Evolutionary conservation across 176 grass and related monocot genomes (phyloP).

Genomic region (Eleusine coracana): DNA sequence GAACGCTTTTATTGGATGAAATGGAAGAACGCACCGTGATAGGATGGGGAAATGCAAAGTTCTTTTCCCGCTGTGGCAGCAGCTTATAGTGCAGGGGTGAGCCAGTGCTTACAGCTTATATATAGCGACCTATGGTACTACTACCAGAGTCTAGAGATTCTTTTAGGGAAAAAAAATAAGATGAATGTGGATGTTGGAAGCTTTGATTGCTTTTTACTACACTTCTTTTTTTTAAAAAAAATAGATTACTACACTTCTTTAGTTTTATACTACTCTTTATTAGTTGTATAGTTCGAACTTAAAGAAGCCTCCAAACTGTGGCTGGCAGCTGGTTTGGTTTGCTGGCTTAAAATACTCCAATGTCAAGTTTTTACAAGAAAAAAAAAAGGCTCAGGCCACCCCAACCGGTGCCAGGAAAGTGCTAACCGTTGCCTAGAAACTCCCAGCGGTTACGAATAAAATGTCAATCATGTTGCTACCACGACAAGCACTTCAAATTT

Average conservation of each 20-base stretch:
- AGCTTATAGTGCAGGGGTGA: too few relatives aligned
- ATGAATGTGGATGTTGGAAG: too few relatives aligned
- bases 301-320: not conserved
- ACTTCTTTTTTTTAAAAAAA: too few relatives aligned
- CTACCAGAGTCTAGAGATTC: not conserved
- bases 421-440: not conserved
- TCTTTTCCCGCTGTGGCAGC: not conserved
- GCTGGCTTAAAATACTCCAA: not conserved
- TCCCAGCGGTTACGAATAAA: not conserved
- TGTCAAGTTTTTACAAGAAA: not conserved
- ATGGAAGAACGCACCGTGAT: not conserved
- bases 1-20: not conserved
- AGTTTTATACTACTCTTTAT: not conserved
- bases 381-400: not conserved
- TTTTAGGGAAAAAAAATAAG: too few relatives aligned
- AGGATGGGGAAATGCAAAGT: not conserved
- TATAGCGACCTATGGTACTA: not conserved
- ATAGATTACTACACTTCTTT: not conserved
- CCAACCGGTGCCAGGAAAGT: not conserved
- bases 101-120: not conserved
- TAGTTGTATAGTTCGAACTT: not conserved
- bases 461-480: not conserved
- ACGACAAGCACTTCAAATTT: not conserved
- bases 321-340: not conserved
- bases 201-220: not conserved